Evolutionary conservation across 768 basidiomycete species (phyloP).

Genomic region (Russula earlei): DNA sequence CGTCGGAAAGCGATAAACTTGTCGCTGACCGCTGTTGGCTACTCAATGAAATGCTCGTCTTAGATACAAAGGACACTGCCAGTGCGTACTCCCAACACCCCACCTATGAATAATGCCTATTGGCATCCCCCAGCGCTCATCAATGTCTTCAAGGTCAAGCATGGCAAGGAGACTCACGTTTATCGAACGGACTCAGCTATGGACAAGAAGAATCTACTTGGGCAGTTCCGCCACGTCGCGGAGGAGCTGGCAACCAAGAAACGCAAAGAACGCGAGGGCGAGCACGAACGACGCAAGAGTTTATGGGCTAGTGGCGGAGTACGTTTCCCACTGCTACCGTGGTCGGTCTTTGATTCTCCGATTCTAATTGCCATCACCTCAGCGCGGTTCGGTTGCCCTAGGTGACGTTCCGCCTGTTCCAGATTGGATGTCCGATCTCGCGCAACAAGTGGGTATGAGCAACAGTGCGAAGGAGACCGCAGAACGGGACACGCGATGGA

Average conservation of each 20-base stretch:
- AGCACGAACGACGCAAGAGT: constrained; percentile 81
- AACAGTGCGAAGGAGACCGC: constrained; percentile 58
- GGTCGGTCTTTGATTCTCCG: constrained; percentile 1
- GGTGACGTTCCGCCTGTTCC: constrained; percentile 48
- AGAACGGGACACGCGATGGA: constrained; percentile 78
- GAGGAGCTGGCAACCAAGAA: constrained; percentile 84
- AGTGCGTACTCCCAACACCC: constrained; percentile 34
- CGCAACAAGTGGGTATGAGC: constrained; percentile 44
- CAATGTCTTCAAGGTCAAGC: constrained; percentile 94
- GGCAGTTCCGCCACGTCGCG: constrained; percentile 81
- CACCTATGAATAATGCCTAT: neutral
- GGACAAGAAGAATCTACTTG: constrained; percentile 81
- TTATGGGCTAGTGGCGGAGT: constrained; percentile 48
- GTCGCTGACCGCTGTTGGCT: constrained; percentile 93
- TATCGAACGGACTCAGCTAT: constrained; percentile 74
- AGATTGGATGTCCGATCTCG: constrained; percentile 69
- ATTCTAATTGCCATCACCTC: neutral
- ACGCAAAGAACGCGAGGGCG: constrained; percentile 88
- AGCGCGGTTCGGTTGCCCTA: constrained; percentile 30
- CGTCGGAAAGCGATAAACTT: constrained; percentile 56
- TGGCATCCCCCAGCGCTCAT: constrained; percentile 47
- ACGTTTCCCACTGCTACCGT: constrained; percentile 12
- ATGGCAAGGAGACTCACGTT: constrained; percentile 90
- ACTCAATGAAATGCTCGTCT: constrained; percentile 85
- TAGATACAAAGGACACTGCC: constrained; percentile 92